These are phyloP conservation scores for Plasmodium fragile DNA, from an alignment of 169 alveolate species.

Conservation along the genomic window DNA sequence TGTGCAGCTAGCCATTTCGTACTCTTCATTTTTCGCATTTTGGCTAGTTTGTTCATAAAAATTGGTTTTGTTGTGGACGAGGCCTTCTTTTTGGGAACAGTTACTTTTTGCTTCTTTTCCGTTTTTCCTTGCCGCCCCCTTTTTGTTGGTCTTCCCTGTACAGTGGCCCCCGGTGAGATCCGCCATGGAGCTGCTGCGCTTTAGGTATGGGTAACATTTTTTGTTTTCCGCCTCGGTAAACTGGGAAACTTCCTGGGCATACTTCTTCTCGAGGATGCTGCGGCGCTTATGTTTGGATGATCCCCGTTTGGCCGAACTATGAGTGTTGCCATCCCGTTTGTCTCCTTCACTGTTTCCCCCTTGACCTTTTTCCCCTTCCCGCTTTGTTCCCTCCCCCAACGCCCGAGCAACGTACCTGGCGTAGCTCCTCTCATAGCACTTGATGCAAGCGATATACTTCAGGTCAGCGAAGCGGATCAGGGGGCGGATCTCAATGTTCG, in stretches of 20 bases:
- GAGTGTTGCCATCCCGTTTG: neutral
- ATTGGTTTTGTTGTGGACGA: neutral
- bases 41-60: slow-evolving; percentile 17
- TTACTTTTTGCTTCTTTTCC: neutral
- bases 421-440: slow-evolving; percentile 42
- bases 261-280: neutral
- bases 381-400: neutral
- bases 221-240: slow-evolving; percentile 5
- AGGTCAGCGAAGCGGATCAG: slow-evolving; percentile 48
- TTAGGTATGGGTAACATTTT: slow-evolving; percentile 10
- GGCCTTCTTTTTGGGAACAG: neutral
- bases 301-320: neutral
- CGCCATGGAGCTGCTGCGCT: slow-evolving; percentile 10
- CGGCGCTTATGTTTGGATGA: neutral
- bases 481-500: slow-evolving; percentile 69
- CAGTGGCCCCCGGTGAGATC: neutral
- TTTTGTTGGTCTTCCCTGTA: neutral
- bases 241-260: slow-evolving; percentile 28
- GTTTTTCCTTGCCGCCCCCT: neutral
- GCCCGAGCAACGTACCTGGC: neutral
- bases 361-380: neutral
- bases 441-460: slow-evolving; percentile 21
- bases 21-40: neutral
- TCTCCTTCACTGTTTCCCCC: neutral
- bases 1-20: neutral